Percentiles rank a stretch among this genome's conserved stretches.
These are phyloP conservation scores for Stemphylium lycopersici DNA, from an alignment of 2,329 filamentous ascomycete genomes.

Conservation along the genomic window DNA sequence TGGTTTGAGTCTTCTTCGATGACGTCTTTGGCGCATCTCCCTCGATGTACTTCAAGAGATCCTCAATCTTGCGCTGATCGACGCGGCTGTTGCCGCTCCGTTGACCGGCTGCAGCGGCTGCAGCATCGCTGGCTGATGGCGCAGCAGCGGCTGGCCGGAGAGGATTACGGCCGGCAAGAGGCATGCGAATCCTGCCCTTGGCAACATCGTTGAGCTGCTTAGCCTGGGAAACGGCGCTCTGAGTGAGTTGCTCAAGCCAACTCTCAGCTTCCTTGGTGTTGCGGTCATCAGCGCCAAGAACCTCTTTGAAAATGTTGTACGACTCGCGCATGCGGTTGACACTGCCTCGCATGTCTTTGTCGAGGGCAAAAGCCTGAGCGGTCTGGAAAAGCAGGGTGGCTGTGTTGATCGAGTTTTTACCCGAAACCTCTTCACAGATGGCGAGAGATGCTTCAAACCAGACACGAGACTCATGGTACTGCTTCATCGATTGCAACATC, in stretches of 20 bases:
- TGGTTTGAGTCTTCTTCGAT: slow-evolving; percentile 50
- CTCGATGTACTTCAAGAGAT: slow-evolving; percentile 93
- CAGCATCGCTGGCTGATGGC: slow-evolving; percentile 59
- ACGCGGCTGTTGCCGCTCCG: slow-evolving; percentile 52
- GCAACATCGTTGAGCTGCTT: slow-evolving; percentile 91
- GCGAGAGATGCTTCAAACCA: slow-evolving; percentile 96
- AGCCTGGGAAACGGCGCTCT: slow-evolving; percentile 91
- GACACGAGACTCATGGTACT: slow-evolving; percentile 89
- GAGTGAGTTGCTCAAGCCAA: slow-evolving; percentile 95
- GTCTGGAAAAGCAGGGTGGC: slow-evolving; percentile 97
- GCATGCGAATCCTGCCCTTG: slow-evolving; percentile 72
- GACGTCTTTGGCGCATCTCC: slow-evolving; percentile 59
- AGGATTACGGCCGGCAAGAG: slow-evolving; percentile 63
- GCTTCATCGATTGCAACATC: slow-evolving; percentile 95
- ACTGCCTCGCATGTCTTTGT: slow-evolving; percentile 90
- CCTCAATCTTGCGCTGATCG: slow-evolving; percentile 86
- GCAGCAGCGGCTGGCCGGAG: slow-evolving; percentile 68
- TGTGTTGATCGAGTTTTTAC: slow-evolving; percentile 87
- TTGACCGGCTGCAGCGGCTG: slow-evolving; percentile 46
- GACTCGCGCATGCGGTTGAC: slow-evolving; percentile 95
- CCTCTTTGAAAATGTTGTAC: slow-evolving; percentile 89
- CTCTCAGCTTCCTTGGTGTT: slow-evolving; percentile 98
- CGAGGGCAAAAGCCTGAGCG: slow-evolving; percentile 91
- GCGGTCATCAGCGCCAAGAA: slow-evolving; percentile 87
- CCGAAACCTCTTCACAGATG: slow-evolving; percentile 88